Evolutionary conservation across 805 yeast species (phyloP).

Genomic region (Candida morakotiae): DNA sequence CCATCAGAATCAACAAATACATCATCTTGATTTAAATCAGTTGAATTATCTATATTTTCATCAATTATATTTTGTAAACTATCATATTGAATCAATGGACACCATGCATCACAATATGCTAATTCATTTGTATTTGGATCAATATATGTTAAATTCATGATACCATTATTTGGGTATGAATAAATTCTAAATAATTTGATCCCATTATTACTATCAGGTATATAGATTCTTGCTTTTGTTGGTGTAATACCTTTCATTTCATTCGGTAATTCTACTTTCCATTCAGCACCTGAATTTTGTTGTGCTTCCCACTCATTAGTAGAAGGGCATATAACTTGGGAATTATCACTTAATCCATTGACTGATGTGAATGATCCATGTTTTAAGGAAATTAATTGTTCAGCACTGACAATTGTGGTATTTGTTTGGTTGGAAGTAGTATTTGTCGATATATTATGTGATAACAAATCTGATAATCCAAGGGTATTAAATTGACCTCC

Average conservation of each 20-base stretch:
- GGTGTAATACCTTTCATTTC: conserved; percentile 51
- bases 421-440: conserved; percentile 26
- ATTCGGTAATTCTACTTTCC: conserved; percentile 58
- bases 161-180: conserved; percentile 77
- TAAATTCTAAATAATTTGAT: conserved; percentile 65
- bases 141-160: conserved; percentile 84
- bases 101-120: conserved; percentile 78
- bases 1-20: conserved; percentile 31
- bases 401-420: conserved; percentile 45
- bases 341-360: conserved; percentile 30
- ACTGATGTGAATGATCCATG: conserved; percentile 51
- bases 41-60: conserved; percentile 20
- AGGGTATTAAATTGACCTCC: conserved; percentile 73
- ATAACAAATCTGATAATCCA: conserved; percentile 45
- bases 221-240: conserved; percentile 67
- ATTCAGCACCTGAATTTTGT: conserved; percentile 52
- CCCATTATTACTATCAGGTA: conserved; percentile 50
- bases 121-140: conserved; percentile 65
- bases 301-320: conserved; percentile 52
- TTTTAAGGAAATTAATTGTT: conserved; percentile 58
- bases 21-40: conserved; percentile 20
- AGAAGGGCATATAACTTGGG: conserved; percentile 56
- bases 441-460: conserved; percentile 29
- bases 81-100: conserved; percentile 58
- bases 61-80: conserved; percentile 27